phyloP scores from a whole-genome alignment of 768 basidiomycete species.

The Tricholomella constricta region DNA sequence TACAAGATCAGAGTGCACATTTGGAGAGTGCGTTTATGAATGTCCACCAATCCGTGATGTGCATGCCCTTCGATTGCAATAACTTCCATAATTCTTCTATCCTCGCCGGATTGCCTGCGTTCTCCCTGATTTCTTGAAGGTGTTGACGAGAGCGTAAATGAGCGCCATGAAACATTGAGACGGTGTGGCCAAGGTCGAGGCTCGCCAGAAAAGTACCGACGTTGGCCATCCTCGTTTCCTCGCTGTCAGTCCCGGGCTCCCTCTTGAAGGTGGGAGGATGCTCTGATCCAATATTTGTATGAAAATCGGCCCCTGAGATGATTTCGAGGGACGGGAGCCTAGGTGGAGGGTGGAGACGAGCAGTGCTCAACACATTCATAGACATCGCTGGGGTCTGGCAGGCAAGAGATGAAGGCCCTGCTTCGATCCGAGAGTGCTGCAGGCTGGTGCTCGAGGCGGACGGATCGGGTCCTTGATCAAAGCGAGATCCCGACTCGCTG shows the following conservation, averaged over 20 bases:
- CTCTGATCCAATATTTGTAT: too few species aligned
- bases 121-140: neutral
- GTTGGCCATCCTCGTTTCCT: neutral
- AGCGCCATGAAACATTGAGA: neutral
- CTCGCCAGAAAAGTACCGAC: neutral
- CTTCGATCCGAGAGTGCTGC: neutral
- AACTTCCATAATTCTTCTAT: slow-evolving; percentile 8
- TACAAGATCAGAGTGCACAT: neutral
- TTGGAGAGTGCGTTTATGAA: neutral
- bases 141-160: neutral
- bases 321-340: neutral
- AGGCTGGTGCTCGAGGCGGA: too few species aligned
- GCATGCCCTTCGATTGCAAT: slow-evolving; percentile 3
- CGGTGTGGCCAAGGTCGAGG: neutral
- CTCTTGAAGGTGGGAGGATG: neutral
- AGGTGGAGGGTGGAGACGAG: neutral
- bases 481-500: too few species aligned
- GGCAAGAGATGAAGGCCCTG: neutral
- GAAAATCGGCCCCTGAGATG: neutral
- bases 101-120: neutral
- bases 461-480: too few species aligned
- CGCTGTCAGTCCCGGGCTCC: neutral
- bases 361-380: neutral
- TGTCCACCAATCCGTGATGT: slow-evolving; percentile 9
- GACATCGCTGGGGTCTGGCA: neutral